These are phyloP conservation scores for Talaromyces thailandensis DNA, from an alignment of 495 filamentous ascomycete species.

Conservation along the genomic window DNA sequence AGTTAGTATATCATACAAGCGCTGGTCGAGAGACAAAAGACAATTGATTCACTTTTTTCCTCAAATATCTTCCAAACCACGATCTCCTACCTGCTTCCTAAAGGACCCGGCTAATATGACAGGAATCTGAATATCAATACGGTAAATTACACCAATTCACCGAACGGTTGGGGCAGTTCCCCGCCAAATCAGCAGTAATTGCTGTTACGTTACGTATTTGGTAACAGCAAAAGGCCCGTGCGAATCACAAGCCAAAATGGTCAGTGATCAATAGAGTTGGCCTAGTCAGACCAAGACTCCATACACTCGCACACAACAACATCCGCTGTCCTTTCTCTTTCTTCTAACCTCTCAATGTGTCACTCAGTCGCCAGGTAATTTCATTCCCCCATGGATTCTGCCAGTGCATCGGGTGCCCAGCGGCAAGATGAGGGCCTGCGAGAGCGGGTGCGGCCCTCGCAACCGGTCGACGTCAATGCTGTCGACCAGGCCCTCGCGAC, in stretches of 20 bases:
- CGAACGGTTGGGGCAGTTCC: neutral
- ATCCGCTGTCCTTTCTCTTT: neutral
- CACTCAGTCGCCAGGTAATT: slow-evolving; percentile 2
- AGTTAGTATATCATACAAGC: neutral
- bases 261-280: neutral
- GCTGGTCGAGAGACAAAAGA: neutral
- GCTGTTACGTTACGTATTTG: neutral
- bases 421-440: slow-evolving; percentile 28
- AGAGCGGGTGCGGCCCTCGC: slow-evolving; percentile 31
- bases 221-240: neutral
- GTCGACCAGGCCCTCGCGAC: slow-evolving; percentile 20
- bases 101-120: neutral
- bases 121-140: neutral
- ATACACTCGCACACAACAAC: neutral
- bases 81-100: neutral
- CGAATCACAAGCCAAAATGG: slow-evolving; percentile 4
- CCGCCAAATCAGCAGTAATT: neutral
- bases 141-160: neutral
- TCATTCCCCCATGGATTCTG: slow-evolving; percentile 30
- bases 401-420: slow-evolving; percentile 36
- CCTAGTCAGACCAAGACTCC: neutral
- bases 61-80: neutral
- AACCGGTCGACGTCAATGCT: slow-evolving; percentile 23
- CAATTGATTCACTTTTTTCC: neutral
- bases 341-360: neutral